A percentile compares a stretch with the other conserved stretches of the same genome.
These are phyloP conservation scores for Fragaria vesca DNA, from an alignment of 306 rosid genomes.

Conservation along the genomic window DNA sequence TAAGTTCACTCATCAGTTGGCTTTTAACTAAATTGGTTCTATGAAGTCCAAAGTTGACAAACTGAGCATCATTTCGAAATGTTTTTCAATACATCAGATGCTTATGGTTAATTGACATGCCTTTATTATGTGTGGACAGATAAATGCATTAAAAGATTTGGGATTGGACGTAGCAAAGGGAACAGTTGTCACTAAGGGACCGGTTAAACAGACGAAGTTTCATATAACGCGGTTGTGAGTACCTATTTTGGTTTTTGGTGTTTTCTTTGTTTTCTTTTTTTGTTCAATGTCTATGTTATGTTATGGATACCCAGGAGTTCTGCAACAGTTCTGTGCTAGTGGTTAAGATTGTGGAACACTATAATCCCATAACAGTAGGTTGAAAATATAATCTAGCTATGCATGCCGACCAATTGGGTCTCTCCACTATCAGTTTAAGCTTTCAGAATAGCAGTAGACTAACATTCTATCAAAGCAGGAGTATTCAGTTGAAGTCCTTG, in stretches of 20 bases:
- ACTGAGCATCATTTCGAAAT: neutral
- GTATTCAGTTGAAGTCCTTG: neutral
- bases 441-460: neutral
- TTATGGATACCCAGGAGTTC: neutral
- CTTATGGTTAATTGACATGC: slow-evolving; percentile 22
- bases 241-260: neutral
- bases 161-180: slow-evolving; percentile 96
- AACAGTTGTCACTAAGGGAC: slow-evolving; percentile 75
- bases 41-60: neutral
- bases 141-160: slow-evolving; percentile 81
- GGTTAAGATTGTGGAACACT: neutral
- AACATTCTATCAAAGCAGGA: neutral
- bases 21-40: neutral
- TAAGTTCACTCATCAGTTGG: neutral
- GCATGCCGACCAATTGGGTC: neutral
- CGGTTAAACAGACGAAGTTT: slow-evolving; percentile 67
- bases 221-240: slow-evolving; percentile 75
- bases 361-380: neutral
- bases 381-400: neutral
- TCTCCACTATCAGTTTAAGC: neutral
- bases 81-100: neutral
- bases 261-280: neutral
- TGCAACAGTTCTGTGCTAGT: neutral
- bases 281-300: neutral
- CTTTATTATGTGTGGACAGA: slow-evolving; percentile 49